A percentile compares a stretch with the other conserved stretches of the same genome.
Conservation (phyloP, 352 stramenopile species). For the Thraustochytrium striatum region DNA sequence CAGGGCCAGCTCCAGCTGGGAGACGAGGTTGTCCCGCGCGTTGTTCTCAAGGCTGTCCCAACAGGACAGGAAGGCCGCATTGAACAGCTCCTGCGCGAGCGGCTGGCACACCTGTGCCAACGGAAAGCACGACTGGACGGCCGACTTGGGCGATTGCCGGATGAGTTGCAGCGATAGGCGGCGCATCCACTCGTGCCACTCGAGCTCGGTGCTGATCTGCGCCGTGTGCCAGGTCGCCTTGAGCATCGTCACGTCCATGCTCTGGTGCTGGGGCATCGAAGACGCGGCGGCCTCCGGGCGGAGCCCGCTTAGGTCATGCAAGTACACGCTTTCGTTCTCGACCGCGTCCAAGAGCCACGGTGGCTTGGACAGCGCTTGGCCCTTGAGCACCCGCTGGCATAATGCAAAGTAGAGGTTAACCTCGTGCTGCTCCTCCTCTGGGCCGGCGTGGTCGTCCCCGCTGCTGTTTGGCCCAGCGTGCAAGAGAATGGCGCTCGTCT, state of each 20-base stretch:
- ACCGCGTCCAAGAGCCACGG: not conserved
- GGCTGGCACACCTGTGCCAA: slow-evolving; percentile 92
- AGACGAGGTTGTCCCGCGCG: slow-evolving; percentile 85
- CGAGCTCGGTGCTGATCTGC: slow-evolving; percentile 63
- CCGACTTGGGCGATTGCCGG: slow-evolving; percentile 85
- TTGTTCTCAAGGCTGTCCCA: slow-evolving; percentile 93
- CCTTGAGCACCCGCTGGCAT: not conserved
- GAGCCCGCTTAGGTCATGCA: not conserved
- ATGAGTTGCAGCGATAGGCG: slow-evolving; percentile 91
- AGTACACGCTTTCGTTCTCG: not conserved
- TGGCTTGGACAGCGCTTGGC: not conserved
- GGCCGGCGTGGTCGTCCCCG: not conserved
- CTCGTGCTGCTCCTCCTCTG: not conserved
- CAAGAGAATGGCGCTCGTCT: not conserved
- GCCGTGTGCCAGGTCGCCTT: slow-evolving; percentile 45
- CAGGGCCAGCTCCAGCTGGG: slow-evolving; percentile 88
- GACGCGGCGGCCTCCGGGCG: not conserved
- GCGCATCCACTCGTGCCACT: slow-evolving; percentile 97
- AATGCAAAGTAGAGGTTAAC: slow-evolving; percentile 8
- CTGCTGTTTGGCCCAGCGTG: not conserved
- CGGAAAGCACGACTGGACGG: slow-evolving; percentile 81
- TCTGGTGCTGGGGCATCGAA: not conserved
- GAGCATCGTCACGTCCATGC: slow-evolving; percentile 45
- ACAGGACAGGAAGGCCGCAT: slow-evolving; percentile 95
- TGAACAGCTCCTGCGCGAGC: slow-evolving; percentile 90